These are phyloP conservation scores for Lactarius hengduanensis DNA, from an alignment of 768 basidiomycete species.

Conservation along the genomic window DNA sequence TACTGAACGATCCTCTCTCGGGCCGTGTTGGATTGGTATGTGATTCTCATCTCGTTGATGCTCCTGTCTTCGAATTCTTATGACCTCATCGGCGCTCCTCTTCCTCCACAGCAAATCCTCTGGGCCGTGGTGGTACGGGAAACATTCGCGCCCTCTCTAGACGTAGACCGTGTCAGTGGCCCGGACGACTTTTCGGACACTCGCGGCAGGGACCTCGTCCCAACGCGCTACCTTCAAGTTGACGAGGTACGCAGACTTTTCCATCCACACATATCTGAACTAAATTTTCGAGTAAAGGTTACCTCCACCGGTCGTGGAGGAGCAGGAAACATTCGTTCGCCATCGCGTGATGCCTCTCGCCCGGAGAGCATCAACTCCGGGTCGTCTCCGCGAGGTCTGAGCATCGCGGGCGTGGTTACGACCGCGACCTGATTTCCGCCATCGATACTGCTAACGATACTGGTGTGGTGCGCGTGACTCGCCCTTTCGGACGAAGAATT, in stretches of 20 bases:
- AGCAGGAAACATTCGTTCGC: slow-evolving; percentile 80
- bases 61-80: not conserved
- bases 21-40: slow-evolving; percentile 12
- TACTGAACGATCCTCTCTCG: slow-evolving; percentile 17
- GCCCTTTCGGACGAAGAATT: too few relatives aligned
- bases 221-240: slow-evolving; percentile 33
- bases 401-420: slow-evolving; percentile 30
- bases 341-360: slow-evolving; percentile 52
- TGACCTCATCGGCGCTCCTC: slow-evolving; percentile 2
- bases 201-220: slow-evolving; percentile 58
- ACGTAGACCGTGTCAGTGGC: slow-evolving; percentile 32
- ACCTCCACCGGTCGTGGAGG: slow-evolving; percentile 76
- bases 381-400: slow-evolving; percentile 10
- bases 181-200: slow-evolving; percentile 56
- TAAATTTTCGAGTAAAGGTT: slow-evolving; percentile 32
- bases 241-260: slow-evolving; percentile 36
- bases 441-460: not conserved
- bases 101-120: slow-evolving; percentile 47
- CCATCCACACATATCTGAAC: too few relatives aligned
- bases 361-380: not conserved
- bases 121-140: slow-evolving; percentile 66
- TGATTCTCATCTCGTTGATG: not conserved
- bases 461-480: slow-evolving; percentile 10
- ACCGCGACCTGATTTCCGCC: slow-evolving; percentile 33
- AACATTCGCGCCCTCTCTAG: slow-evolving; percentile 53